A percentile compares a stretch with the other conserved stretches of the same genome.
phyloP scores from a whole-genome alignment of 805 yeast species.

The Nematodospora valgi region DNA sequence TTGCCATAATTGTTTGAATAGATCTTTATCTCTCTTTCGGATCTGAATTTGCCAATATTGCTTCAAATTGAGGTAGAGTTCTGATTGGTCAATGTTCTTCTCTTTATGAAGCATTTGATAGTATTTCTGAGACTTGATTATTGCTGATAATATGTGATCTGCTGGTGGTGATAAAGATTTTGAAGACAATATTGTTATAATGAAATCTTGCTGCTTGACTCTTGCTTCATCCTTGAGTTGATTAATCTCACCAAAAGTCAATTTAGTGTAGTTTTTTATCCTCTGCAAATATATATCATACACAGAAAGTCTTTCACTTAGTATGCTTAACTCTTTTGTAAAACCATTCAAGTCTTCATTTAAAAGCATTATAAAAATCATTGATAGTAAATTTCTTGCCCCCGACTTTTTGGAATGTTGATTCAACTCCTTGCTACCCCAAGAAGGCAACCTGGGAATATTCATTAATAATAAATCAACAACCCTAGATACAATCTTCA shows the following conservation, averaged over 20 bases:
- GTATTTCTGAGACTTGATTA: constrained; percentile 17
- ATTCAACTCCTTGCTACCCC: constrained; percentile 13
- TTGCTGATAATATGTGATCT: constrained; percentile 6
- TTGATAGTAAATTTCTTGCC: constrained; percentile 53
- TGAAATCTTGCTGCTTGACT: constrained; percentile 18
- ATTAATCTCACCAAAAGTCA: constrained; percentile 11
- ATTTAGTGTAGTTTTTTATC: constrained; percentile 23
- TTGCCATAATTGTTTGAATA: constrained; percentile 75
- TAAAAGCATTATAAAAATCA: constrained; percentile 66
- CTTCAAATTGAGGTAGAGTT: constrained; percentile 50
- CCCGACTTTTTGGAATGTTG: constrained; percentile 12
- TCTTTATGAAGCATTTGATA: constrained; percentile 14
- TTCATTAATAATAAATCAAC: constrained; percentile 72
- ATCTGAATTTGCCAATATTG: constrained; percentile 62
- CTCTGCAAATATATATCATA: constrained; percentile 22
- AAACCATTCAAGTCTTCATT: constrained; percentile 72
- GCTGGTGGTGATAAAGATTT: constrained; percentile 18
- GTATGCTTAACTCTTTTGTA: constrained; percentile 47
- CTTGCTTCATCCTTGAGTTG: constrained; percentile 23
- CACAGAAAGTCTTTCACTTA: constrained; percentile 37
- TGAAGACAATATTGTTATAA: constrained; percentile 22
- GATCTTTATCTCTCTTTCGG: constrained; percentile 71
- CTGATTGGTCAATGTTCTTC: constrained; percentile 15
- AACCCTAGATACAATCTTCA: constrained; percentile 73
- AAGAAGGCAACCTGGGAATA: constrained; percentile 27